phyloP scores from a whole-genome alignment of 1,139 yeast species.

The Pichiaceae sp. region DNA sequence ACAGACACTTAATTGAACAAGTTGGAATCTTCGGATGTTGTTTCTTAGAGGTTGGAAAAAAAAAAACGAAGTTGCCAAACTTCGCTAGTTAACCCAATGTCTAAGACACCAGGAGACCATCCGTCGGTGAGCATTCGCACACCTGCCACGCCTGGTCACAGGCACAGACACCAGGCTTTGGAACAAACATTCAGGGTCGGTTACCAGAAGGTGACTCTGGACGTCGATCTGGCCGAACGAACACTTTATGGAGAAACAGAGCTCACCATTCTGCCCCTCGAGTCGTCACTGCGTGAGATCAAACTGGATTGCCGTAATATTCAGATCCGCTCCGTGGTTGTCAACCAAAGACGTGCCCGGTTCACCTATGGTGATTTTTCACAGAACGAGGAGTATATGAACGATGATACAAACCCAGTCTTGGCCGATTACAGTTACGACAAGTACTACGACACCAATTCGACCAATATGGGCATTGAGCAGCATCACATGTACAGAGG shows the following conservation, averaged over 20 bases:
- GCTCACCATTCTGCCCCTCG: constrained; percentile 67
- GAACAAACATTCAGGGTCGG: constrained; percentile 43
- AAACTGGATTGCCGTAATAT: constrained; percentile 79
- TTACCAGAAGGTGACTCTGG: constrained; percentile 62
- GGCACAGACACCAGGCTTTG: constrained; percentile 21
- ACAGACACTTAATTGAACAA: too few relatives aligned
- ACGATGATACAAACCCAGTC: constrained; percentile 20
- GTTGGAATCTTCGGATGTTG: too few relatives aligned
- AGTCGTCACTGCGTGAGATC: constrained; percentile 47
- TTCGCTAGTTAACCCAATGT: too few relatives aligned
- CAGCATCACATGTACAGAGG: constrained; percentile 62
- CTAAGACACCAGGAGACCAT: too few relatives aligned
- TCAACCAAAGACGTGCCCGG: constrained; percentile 49
- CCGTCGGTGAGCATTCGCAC: constrained; percentile 4
- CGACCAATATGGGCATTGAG: constrained; percentile 36
- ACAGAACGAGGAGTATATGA: constrained; percentile 25
- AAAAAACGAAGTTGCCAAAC: too few relatives aligned
- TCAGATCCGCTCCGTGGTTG: constrained; percentile 49
- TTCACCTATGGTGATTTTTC: constrained; percentile 42
- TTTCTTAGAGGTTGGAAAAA: too few relatives aligned
- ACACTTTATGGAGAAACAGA: constrained; percentile 70
- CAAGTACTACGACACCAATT: constrained; percentile 35
- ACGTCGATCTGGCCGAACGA: constrained; percentile 52
- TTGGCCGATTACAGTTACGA: constrained; percentile 30
- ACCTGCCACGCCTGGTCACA: constrained; percentile 18